These are phyloP conservation scores for Cladosporium halotolerans DNA, from an alignment of 2,329 filamentous ascomycete genomes.

Conservation along the genomic window DNA sequence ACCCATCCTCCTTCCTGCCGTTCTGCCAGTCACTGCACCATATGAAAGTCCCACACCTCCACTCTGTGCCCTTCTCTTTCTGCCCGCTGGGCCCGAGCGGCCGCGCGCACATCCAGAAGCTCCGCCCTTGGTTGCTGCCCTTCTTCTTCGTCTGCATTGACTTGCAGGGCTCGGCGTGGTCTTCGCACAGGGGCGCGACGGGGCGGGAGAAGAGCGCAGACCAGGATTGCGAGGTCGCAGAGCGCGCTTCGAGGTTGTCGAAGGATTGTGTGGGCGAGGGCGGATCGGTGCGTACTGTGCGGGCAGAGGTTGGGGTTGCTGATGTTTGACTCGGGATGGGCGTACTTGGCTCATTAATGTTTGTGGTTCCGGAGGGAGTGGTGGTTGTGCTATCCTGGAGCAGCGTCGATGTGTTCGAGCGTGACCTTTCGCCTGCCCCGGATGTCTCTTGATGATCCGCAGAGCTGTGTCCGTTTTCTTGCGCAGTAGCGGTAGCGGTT, in stretches of 20 bases:
- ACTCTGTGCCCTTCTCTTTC: slow-evolving; percentile 77
- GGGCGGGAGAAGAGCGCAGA: slow-evolving; percentile 73
- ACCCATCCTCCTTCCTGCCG: slow-evolving; percentile 1
- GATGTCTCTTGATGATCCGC: background rate
- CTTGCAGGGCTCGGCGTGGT: slow-evolving; percentile 79
- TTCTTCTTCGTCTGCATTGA: slow-evolving; percentile 80
- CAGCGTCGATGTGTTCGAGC: too few relatives aligned
- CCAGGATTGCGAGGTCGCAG: slow-evolving; percentile 54
- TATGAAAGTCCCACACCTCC: slow-evolving; percentile 82
- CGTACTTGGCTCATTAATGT: background rate
- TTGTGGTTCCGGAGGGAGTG: background rate
- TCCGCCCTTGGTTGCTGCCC: slow-evolving; percentile 68
- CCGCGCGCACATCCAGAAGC: slow-evolving; percentile 63
- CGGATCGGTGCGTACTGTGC: background rate
- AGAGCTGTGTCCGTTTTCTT: background rate
- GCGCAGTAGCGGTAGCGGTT: background rate
- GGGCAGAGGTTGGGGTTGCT: background rate
- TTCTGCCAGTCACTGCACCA: slow-evolving; percentile 59
- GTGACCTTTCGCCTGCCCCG: background rate
- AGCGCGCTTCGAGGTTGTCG: slow-evolving; percentile 18
- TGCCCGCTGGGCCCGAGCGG: slow-evolving; percentile 79
- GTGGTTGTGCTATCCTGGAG: background rate
- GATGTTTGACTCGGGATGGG: background rate
- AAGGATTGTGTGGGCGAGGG: background rate
- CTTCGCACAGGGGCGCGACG: slow-evolving; percentile 69